Evolutionary conservation across 2,329 filamentous ascomycete species (phyloP), one percentile per base, ranked within the genome.

Genomic region (Beauveria varroae): DNA sequence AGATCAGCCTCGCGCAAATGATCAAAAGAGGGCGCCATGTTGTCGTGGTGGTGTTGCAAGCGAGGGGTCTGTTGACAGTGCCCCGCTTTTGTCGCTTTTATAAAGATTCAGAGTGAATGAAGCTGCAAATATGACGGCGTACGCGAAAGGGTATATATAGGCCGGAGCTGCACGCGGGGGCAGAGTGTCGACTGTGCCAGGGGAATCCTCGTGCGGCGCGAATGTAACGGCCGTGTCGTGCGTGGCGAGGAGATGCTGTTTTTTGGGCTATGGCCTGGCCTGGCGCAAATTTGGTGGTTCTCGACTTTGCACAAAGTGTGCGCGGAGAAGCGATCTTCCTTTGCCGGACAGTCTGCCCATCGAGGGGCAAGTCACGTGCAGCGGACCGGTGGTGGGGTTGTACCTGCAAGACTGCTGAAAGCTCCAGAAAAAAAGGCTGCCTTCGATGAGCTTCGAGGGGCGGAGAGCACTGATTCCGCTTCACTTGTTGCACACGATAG

Each of bases 1-100:
- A 93, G 88, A 75, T 96, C 91, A 70, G 93, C 91, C 76, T 96
- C 92, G 76, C 89, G 89, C 73, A 98, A 83, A 71, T 92, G 90
- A 73, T 96, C 91, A 78, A 96, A 98, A 74, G 91, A 92, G 62
- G 75, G 75, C 77, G 93, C 91, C 93, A 97, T 97, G 79, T 76
- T 92, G 81, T 78, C 71, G 65, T 70, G 69, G 64, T 66, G n/a
- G 56, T 55, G 56, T 65, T 64, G 64, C 64, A 62, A 64, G 65
- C 68, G 69, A 71, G 71, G 72, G 72, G 71, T 72, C 68, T 51
- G 62, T 67, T 62, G 68, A 71, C 69, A 69, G 64, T 73, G 73
- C 72, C 74, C 73, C 74, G 74, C 74, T 72, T 69, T 63, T 62
- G 60, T 53, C 54, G 24, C 41, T 62, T 26, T 30, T 44, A 18